Percentiles rank a stretch among this genome's conserved stretches.
Conservation (phyloP, 1,284 basidiomycete genomes). For the Moniliella sp. region DNA sequence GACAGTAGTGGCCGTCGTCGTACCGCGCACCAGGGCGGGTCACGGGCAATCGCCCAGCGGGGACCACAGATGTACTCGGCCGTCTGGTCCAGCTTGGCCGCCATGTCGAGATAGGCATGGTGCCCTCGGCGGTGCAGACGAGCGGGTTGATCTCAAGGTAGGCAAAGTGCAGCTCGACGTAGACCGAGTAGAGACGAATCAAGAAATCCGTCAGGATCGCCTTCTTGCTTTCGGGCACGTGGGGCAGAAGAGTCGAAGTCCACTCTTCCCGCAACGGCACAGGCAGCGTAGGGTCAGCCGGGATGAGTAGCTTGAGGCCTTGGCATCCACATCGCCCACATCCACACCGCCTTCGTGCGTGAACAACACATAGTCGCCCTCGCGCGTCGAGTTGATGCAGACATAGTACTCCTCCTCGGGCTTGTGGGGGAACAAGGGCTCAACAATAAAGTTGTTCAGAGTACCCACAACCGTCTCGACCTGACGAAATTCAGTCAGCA, state of each 20-base stretch:
- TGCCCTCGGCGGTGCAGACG: conserved; percentile 66
- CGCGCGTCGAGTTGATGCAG: conserved; percentile 84
- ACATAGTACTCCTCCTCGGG: conserved; percentile 90
- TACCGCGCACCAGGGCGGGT: conserved; percentile 46
- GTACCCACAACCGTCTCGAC: conserved; percentile 83
- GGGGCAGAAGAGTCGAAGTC: conserved; percentile 18
- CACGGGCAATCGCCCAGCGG: conserved; percentile 94
- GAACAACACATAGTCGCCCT: conserved; percentile 90
- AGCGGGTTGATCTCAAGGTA: conserved; percentile 99
- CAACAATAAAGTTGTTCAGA: conserved; percentile 88
- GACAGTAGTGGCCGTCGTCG: conserved; percentile 4
- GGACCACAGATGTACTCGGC: conserved; percentile 91
- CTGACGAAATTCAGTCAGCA: no score
- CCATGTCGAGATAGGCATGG: conserved; percentile 97
- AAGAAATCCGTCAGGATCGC: conserved; percentile 49
- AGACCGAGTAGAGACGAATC: conserved; percentile 80
- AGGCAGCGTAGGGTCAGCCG: conserved; percentile 57
- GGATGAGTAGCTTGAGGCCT: conserved; percentile 72
- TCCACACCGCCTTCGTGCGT: conserved; percentile 99
- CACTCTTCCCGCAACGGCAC: conserved; percentile 52
- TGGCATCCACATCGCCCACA: conserved; percentile 91
- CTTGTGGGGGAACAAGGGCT: conserved; percentile 85
- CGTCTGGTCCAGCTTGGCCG: conserved; percentile 88
- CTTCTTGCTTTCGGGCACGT: conserved; percentile 19
- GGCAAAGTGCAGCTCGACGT: conserved; percentile 62